Evolutionary conservation across 78 protist genomes (phyloP), one percentile per base, ranked within the genome.

Genomic region (Speleostelium caveatum): DNA sequence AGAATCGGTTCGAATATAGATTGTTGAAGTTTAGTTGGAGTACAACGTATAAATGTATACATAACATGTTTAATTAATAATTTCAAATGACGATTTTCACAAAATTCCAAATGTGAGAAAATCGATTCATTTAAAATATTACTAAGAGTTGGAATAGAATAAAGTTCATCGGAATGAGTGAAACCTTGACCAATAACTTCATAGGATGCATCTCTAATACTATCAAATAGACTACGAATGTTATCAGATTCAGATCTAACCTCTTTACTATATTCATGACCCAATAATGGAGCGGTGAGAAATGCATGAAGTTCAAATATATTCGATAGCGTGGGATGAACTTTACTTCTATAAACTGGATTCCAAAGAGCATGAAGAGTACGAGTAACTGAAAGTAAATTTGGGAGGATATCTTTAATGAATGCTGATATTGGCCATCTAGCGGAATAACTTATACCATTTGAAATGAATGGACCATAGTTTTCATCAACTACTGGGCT

Each of bases 121-220:
- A 83, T 61, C 16, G 91, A 83, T 17, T 83, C 91, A 51, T 26
- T 32, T 2, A 83, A 26, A 8, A 69, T 35, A 16, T 69, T 59
- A 56, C 71, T 7, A 22, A 83, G 17, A 22, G 33, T 63, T 28
- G 78, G 30, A 16, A 83, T 55, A 2, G 58, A n/a, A 39, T 26
- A 83, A n/a, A 83, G 38, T 60, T 83, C 91, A 83, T 83, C 91
- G 0, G 80, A 16, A 69, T 83, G 91, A 39, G 73, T 41, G 16
- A 83, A 83, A 28, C 91, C 91, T 42, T 60, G 41, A 26, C 91
- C 91, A 59, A 83, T 61, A 19, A 83, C 69, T 45, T 83, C 91
- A 59, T 83, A 83, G 19, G 73, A 83, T 1, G 66, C 55, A 30
- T 83, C 91, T 60, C 91, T 69, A 21, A 83, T 0, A 3, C 55